These are phyloP conservation scores for Dillenia suffruticosa DNA, from an alignment of 164 flowering plant genomes.

Conservation along the genomic window DNA sequence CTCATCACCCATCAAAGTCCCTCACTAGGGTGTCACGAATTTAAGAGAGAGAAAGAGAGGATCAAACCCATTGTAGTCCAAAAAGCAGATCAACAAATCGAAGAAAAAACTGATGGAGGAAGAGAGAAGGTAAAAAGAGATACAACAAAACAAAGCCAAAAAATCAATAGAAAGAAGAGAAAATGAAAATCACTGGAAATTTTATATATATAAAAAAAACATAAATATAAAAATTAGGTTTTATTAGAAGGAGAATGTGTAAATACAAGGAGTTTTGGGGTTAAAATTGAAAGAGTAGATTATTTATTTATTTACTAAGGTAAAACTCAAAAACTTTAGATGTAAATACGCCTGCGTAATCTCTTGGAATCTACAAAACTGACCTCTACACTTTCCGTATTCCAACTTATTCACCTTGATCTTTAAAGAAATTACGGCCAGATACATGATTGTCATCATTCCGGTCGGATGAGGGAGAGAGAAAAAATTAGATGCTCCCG, in stretches of 20 bases:
- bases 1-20: neutral
- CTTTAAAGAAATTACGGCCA: no score
- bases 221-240: neutral
- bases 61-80: slow-evolving; percentile 12
- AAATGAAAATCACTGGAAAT: neutral
- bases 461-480: no score
- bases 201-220: slow-evolving; percentile 2
- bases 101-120: slow-evolving; percentile 25
- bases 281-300: neutral
- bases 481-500: no score
- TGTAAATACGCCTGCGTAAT: no score
- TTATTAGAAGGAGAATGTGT: neutral
- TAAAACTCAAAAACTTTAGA: no score
- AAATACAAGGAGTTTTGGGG: slow-evolving; percentile 3
- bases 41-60: slow-evolving; percentile 13
- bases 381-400: no score
- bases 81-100: slow-evolving; percentile 50
- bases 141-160: no score
- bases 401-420: no score
- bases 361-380: no score
- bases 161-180: neutral
- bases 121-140: slow-evolving; percentile 24
- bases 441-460: no score
- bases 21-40: neutral
- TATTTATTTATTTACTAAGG: no score